Evolutionary conservation across 768 basidiomycete species (phyloP), one percentile per base, ranked within the genome.

Genomic region (Amyloporia xantha): DNA sequence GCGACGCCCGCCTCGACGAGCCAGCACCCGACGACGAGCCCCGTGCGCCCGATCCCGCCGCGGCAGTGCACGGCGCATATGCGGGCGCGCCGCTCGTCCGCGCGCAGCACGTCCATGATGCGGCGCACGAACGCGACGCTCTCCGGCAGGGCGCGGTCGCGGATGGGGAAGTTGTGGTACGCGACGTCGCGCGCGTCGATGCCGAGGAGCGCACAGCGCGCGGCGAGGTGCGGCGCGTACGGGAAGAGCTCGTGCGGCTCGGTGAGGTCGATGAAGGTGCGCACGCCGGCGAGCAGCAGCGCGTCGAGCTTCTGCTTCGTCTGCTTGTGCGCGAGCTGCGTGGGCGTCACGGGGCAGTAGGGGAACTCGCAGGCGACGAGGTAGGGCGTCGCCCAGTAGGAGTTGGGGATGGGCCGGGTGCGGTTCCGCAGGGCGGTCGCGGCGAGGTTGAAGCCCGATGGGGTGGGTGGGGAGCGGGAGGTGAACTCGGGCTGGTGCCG

Each of bases 251-350:
- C 86, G 37, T 82, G 81, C n/a, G 69, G 69, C 58, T 90, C 86
- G n/a, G 86, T 90, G 59, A 90, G 78, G 68, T 90, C 87, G 62
- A 89, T 81, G 65, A 89, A 89, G 4, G 86, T 87, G 51, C 84
- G 81, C 6, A 87, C 82, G 41, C 86, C 86, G 1, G 84, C 78
- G 9, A 68, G 68, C 21, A 90, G 78, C 44, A 90, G 73, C 0
- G 79, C 78, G 67, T 87, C 85, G 53, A 90, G 75, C 59, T 90
- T 88, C 53, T 84, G 82, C 47, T 71, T 73, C 67, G 63, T 75
- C 70, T 58, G 47, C 55, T 54, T 56, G 47, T 57, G 61, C 33
- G 51, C 50, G 21, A 61, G 47, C 23, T 54, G 51, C 5, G 56
- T 52, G 35, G 54, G 59, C 13, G 59, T 53, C 2, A 59, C 45